phyloP scores from a whole-genome alignment of 2,329 filamentous ascomycete genomes.

The Colletotrichum limetticola region DNA sequence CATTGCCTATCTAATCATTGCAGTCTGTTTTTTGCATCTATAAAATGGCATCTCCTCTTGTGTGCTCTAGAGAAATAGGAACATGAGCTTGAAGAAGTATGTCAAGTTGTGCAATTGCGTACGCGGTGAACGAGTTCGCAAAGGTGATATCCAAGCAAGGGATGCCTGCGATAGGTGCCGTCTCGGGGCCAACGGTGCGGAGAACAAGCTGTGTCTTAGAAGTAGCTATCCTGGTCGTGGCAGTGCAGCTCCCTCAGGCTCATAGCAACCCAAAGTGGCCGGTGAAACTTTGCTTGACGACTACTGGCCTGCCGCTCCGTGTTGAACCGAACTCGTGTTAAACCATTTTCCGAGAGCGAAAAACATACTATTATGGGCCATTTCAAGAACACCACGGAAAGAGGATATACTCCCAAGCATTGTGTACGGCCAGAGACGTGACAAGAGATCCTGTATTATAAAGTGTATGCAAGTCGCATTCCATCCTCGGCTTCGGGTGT shows the following conservation, averaged over 20 bases:
- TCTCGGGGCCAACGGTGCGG: conserved; percentile 32
- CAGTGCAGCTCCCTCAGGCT: conserved; percentile 18
- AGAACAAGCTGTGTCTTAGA: conserved; percentile 10
- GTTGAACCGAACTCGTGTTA: conserved; percentile 13
- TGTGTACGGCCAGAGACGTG: background rate
- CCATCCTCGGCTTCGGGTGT: conserved; percentile 59
- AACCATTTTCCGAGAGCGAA: background rate
- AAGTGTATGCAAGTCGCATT: conserved; percentile 63
- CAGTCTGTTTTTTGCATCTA: background rate
- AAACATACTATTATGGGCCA: background rate
- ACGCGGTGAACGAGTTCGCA: background rate
- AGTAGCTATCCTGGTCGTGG: conserved; percentile 2
- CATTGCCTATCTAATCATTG: background rate
- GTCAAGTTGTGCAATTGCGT: background rate
- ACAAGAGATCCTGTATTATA: background rate
- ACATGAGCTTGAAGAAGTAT: background rate
- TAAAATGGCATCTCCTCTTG: background rate
- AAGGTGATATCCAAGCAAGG: background rate
- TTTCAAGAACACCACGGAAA: background rate
- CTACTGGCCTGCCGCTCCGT: background rate
- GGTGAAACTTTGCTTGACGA: conserved; percentile 7
- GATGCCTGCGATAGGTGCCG: background rate
- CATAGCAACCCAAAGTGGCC: conserved; percentile 1
- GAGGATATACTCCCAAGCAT: background rate
- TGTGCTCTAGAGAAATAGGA: background rate